Evolutionary conservation across 805 yeast genomes (phyloP).

Genomic region (Huiozyma sinensis): DNA sequence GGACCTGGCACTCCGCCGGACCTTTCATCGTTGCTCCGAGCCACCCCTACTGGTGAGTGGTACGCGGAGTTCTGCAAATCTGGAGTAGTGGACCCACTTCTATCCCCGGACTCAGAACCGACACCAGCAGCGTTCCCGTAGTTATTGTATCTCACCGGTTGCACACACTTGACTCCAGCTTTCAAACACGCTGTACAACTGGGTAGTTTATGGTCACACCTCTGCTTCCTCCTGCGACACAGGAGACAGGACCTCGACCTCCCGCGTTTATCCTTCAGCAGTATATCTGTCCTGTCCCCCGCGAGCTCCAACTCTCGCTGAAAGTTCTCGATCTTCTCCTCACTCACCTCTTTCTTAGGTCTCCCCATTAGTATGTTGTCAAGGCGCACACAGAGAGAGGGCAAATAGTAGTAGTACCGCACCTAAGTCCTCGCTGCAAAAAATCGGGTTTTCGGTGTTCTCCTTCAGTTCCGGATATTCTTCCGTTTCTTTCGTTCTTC

Average conservation of each 20-base stretch:
- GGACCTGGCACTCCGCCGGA: background rate
- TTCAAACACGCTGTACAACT: slow-evolving; percentile 57
- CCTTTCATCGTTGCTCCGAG: background rate
- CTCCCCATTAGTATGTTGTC: slow-evolving; percentile 21
- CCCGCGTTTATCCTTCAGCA: slow-evolving; percentile 38
- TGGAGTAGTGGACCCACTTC: background rate
- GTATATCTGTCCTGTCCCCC: slow-evolving; percentile 20
- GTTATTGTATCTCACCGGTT: slow-evolving; percentile 45
- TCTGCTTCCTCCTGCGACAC: slow-evolving; percentile 49
- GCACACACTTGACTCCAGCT: slow-evolving; percentile 51
- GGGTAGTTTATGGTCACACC: slow-evolving; percentile 56
- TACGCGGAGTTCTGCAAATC: background rate
- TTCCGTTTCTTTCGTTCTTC: too few relatives aligned
- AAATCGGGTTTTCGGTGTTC: too few relatives aligned
- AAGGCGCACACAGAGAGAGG: too few relatives aligned
- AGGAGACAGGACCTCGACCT: slow-evolving; percentile 47
- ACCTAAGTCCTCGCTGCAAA: too few relatives aligned
- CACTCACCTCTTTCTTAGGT: slow-evolving; percentile 27
- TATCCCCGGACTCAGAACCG: background rate
- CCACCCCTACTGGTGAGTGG: background rate
- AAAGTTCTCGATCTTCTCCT: slow-evolving; percentile 26
- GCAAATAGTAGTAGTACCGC: too few relatives aligned
- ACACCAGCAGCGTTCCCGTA: background rate
- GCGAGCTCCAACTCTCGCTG: slow-evolving; percentile 28
- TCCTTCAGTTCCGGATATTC: too few relatives aligned